These are phyloP conservation scores for Myxozyma geophila DNA, from an alignment of 805 yeast species.

Conservation along the genomic window DNA sequence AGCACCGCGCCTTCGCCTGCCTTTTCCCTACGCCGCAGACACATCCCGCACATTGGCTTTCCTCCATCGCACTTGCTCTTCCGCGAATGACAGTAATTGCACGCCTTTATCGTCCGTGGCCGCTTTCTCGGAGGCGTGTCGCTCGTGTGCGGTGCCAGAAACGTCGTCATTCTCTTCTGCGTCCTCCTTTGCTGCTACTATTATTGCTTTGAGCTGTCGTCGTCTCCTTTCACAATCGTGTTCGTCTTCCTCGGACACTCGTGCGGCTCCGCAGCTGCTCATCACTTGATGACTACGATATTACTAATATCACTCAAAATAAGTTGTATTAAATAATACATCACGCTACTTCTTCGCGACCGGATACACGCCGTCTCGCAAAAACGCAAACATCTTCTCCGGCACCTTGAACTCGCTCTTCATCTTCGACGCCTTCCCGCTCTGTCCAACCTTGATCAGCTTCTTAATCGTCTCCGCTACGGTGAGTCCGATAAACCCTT, in stretches of 20 bases:
- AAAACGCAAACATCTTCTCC: constrained; percentile 44
- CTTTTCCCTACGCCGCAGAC: constrained; percentile 1
- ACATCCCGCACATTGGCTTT: not conserved
- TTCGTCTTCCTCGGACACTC: too few relatives aligned
- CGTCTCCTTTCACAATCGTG: too few relatives aligned
- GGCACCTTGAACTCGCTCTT: constrained; percentile 60
- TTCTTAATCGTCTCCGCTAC: constrained; percentile 55
- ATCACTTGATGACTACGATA: too few relatives aligned
- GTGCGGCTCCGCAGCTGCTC: too few relatives aligned
- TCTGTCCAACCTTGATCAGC: constrained; percentile 56
- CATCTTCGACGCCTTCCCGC: constrained; percentile 54
- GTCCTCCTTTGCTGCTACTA: not conserved
- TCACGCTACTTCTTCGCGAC: constrained; percentile 16
- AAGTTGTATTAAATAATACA: not conserved
- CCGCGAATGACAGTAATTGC: not conserved
- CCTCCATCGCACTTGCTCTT: constrained; percentile 1
- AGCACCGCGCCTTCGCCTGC: not conserved
- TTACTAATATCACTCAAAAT: too few relatives aligned
- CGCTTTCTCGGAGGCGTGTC: constrained; percentile 1
- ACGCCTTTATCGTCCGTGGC: not conserved
- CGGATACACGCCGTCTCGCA: constrained; percentile 34
- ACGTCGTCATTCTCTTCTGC: not conserved
- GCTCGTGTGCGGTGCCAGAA: not conserved
- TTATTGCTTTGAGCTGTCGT: too few relatives aligned
- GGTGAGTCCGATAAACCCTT: constrained; percentile 50